Conservation (phyloP, 202 grass and related monocot species). For the Carex arenaria region DNA sequence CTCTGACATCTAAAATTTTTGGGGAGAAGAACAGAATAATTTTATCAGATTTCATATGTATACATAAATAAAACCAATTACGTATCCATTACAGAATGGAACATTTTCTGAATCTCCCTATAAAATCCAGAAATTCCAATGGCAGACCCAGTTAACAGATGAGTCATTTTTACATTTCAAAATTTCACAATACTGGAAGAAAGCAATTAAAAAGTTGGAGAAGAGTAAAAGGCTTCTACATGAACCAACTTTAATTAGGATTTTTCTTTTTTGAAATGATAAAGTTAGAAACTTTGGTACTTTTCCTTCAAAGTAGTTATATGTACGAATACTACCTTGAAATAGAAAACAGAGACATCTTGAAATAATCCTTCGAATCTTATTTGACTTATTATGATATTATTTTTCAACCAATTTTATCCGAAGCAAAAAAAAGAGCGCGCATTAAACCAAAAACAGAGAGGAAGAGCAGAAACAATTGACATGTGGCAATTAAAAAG, state of each 20-base stretch:
- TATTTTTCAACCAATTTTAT: neutral
- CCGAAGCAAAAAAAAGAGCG: neutral
- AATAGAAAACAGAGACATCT: neutral
- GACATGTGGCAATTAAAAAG: neutral
- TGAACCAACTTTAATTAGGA: neutral
- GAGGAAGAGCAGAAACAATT: neutral
- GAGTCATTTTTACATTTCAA: neutral
- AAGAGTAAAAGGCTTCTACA: neutral
- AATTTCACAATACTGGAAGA: neutral
- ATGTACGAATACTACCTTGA: neutral
- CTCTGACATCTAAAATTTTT: conserved; percentile 9
- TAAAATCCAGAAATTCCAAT: neutral
- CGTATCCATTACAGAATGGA: neutral
- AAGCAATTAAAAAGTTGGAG: conserved; percentile 1
- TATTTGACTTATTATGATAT: neutral
- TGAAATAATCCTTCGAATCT: neutral
- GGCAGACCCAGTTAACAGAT: neutral
- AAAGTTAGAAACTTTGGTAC: neutral
- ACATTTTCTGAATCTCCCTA: neutral
- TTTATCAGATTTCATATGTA: neutral
- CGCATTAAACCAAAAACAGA: neutral
- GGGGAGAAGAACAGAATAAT: neutral
- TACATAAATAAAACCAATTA: neutral
- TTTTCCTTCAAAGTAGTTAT: conserved; percentile 3
- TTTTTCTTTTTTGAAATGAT: neutral